A percentile compares a stretch with the other conserved stretches of the same genome.
phyloP scores from a whole-genome alignment of 192 early-diverging fungal species.

The Blastocladiella britannica region DNA sequence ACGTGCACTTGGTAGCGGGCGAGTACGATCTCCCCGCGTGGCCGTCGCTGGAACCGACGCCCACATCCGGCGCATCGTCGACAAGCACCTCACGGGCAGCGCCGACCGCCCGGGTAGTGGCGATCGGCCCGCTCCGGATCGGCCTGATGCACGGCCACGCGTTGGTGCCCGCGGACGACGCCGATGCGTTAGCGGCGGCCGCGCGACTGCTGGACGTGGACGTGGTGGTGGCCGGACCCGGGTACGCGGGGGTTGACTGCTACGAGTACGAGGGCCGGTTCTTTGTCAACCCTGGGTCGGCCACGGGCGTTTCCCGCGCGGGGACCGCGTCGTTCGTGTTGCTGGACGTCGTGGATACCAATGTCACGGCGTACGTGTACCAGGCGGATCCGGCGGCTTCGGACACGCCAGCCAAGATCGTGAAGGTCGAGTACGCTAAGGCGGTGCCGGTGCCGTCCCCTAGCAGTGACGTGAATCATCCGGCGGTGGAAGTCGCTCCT shows the following conservation, averaged over 20 bases:
- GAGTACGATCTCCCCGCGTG: too few relatives aligned
- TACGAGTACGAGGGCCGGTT: constrained; percentile 80
- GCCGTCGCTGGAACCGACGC: too few relatives aligned
- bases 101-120: constrained; percentile 10
- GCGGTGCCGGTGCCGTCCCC: neutral
- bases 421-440: constrained; percentile 75
- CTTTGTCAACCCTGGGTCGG: constrained; percentile 88
- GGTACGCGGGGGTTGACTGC: constrained; percentile 65
- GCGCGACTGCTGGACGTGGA: constrained; percentile 85
- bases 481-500: too few relatives aligned
- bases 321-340: constrained; percentile 60
- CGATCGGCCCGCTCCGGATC: constrained; percentile 31
- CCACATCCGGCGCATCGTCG: too few relatives aligned
- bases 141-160: constrained; percentile 77
- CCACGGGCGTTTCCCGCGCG: constrained; percentile 63
- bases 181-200: constrained; percentile 43
- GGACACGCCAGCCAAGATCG: constrained; percentile 77
- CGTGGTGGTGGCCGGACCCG: constrained; percentile 67
- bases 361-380: constrained; percentile 76
- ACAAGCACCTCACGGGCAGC: too few relatives aligned
- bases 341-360: constrained; percentile 67
- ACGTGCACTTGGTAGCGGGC: constrained; percentile 55
- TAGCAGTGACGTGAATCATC: too few relatives aligned
- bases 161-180: constrained; percentile 50
- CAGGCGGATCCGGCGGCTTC: too few relatives aligned